Evolutionary conservation across 176 grass and related monocot genomes (phyloP).

Genomic region (Bothriochloa decipiens): DNA sequence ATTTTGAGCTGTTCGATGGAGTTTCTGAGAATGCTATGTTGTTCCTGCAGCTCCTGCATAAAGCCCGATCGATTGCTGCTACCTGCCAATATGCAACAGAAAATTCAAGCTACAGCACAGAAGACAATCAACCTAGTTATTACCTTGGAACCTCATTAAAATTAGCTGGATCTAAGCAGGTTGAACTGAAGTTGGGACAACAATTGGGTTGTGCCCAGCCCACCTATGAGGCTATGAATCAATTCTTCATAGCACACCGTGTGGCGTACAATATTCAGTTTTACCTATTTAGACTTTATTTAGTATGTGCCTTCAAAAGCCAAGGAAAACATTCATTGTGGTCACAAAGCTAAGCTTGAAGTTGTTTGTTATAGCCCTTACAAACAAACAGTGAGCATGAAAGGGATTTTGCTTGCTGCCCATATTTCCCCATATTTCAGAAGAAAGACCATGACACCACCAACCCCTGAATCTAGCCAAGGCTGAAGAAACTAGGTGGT

Average conservation of each 20-base stretch:
- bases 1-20: constrained; percentile 73
- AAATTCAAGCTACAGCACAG: constrained; percentile 33
- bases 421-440: not conserved
- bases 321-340: not conserved
- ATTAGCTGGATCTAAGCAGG: constrained; percentile 15
- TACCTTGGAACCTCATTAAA: constrained; percentile 22
- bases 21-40: constrained; percentile 64
- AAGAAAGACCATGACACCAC: not conserved
- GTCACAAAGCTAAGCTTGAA: constrained; percentile 16
- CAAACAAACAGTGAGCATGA: not conserved
- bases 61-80: constrained; percentile 47
- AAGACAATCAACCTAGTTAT: constrained; percentile 20
- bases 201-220: not conserved
- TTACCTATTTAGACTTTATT: not conserved
- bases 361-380: not conserved
- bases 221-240: not conserved
- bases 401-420: not conserved
- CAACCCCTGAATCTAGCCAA: not conserved
- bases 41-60: constrained; percentile 56
- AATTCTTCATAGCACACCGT: constrained; percentile 3
- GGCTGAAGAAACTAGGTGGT: not conserved
- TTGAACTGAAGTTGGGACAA: not conserved
- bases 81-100: constrained; percentile 54
- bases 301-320: constrained; percentile 1
- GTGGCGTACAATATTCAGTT: not conserved